phyloP scores from a whole-genome alignment of 2,329 filamentous ascomycete species.

The Cordyceps cicadae region DNA sequence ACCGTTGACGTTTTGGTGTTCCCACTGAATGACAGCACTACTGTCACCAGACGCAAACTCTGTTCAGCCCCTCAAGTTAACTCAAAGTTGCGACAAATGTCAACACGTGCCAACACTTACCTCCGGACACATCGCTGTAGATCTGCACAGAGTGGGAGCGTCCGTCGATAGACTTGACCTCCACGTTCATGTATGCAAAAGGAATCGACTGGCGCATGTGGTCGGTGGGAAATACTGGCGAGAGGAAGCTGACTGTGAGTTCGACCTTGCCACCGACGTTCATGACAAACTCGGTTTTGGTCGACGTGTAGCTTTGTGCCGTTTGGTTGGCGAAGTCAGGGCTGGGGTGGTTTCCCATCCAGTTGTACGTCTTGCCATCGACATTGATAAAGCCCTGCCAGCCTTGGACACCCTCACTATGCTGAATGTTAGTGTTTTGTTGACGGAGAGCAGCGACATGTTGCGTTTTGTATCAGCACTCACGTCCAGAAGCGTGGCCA shows the following conservation, averaged over 20 bases:
- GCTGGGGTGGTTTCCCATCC: conserved; percentile 54
- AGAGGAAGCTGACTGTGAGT: conserved; percentile 63
- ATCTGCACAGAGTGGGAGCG: conserved; percentile 55
- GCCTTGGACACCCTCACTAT: conserved; percentile 44
- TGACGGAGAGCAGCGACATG: background rate
- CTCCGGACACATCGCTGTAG: conserved; percentile 59
- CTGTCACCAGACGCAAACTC: conserved; percentile 65
- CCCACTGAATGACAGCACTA: conserved; percentile 51
- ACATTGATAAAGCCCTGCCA: conserved; percentile 66
- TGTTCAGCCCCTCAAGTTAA: conserved; percentile 22
- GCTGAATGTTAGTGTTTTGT: background rate
- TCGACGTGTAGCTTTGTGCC: conserved; percentile 62
- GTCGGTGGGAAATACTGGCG: conserved; percentile 60
- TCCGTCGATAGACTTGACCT: conserved; percentile 55
- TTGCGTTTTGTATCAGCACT: conserved; percentile 20
- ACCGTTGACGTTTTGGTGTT: conserved; percentile 39
- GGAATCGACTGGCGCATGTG: conserved; percentile 58
- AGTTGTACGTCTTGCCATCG: conserved; percentile 55
- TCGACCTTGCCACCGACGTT: conserved; percentile 51
- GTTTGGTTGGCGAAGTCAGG: conserved; percentile 49
- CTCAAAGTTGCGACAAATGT: conserved; percentile 18
- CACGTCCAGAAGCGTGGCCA: conserved; percentile 65
- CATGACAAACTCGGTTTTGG: conserved; percentile 61
- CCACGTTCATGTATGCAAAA: conserved; percentile 62
- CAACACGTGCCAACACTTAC: conserved; percentile 26